Evolutionary conservation across 306 rosid species (phyloP).

Genomic region (Inga laurina): DNA sequence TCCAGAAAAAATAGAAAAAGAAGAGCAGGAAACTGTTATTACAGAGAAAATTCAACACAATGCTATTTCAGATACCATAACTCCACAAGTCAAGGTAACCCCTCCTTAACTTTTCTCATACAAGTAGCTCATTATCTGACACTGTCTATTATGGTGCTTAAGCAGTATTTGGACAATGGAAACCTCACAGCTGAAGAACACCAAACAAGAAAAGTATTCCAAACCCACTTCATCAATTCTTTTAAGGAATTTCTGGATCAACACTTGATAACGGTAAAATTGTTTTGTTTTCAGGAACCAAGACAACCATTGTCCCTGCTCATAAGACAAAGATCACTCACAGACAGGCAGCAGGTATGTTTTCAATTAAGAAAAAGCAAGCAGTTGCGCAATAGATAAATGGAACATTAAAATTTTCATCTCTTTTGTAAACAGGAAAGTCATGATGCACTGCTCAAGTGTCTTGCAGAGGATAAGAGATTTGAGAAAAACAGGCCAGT

Average conservation of each 20-base stretch:
- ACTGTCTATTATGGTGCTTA: slow-evolving; percentile 34
- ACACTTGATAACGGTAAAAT: not conserved
- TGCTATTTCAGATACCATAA: slow-evolving; percentile 33
- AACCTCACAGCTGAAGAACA: slow-evolving; percentile 46
- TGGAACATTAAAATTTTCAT: slow-evolving; percentile 25
- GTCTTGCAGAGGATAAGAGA: slow-evolving; percentile 65
- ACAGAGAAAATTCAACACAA: slow-evolving; percentile 47
- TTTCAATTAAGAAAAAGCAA: slow-evolving; percentile 9
- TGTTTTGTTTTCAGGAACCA: slow-evolving; percentile 52
- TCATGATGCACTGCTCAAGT: slow-evolving; percentile 79
- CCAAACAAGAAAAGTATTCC: slow-evolving; percentile 55
- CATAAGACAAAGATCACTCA: slow-evolving; percentile 74
- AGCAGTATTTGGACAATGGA: slow-evolving; percentile 67
- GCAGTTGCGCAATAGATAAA: slow-evolving; percentile 16
- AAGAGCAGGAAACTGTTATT: slow-evolving; percentile 28
- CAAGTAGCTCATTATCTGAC: slow-evolving; percentile 27
- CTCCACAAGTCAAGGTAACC: slow-evolving; percentile 54
- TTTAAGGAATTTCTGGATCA: not conserved
- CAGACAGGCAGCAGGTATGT: slow-evolving; percentile 85
- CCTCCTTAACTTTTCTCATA: slow-evolving; percentile 15
- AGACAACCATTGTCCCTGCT: slow-evolving; percentile 48
- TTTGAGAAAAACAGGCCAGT: slow-evolving; percentile 79
- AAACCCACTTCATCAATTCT: slow-evolving; percentile 13
- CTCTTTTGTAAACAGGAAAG: slow-evolving; percentile 61
- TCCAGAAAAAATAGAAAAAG: slow-evolving; percentile 38